A percentile compares a stretch with the other conserved stretches of the same genome.
These are phyloP conservation scores for slime mould (Dictyostelium discoideum) DNA, from an alignment of 78 protist genomes.

Conservation along the genomic window DNA sequence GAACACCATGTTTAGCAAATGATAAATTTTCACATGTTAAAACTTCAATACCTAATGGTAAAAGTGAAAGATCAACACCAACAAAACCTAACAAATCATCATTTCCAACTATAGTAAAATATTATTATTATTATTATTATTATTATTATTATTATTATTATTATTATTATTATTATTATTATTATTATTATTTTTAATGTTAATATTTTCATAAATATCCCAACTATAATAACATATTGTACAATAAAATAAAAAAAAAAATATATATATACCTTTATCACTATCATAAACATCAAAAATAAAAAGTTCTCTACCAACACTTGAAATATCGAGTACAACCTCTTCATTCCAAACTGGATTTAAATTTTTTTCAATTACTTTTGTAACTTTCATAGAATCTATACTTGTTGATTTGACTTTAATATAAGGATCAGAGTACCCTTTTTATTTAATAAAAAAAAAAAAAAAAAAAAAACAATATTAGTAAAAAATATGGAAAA, in stretches of 20 bases:
- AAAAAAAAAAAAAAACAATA: neutral
- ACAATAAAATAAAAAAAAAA: neutral
- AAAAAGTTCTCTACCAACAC: slow-evolving; percentile 3
- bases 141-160: too few relatives aligned
- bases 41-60: slow-evolving; percentile 47
- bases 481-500: neutral
- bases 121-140: too few relatives aligned
- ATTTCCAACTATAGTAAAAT: neutral
- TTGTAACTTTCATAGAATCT: neutral
- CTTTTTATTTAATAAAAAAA: neutral
- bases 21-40: slow-evolving; percentile 16
- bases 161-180: too few relatives aligned
- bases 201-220: too few relatives aligned
- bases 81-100: slow-evolving; percentile 43
- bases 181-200: too few relatives aligned
- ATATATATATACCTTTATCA: neutral
- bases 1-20: slow-evolving; percentile 10
- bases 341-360: slow-evolving; percentile 18
- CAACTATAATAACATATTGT: too few relatives aligned
- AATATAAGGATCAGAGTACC: slow-evolving; percentile 14
- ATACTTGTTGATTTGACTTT: neutral
- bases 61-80: slow-evolving; percentile 12
- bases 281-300: slow-evolving; percentile 1
- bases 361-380: neutral
- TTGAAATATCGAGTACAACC: neutral